Percentiles rank a stretch among this genome's conserved stretches.
Evolutionary conservation across 495 filamentous ascomycete genomes (phyloP).

Genomic region (Aspergillus funiculosus): DNA sequence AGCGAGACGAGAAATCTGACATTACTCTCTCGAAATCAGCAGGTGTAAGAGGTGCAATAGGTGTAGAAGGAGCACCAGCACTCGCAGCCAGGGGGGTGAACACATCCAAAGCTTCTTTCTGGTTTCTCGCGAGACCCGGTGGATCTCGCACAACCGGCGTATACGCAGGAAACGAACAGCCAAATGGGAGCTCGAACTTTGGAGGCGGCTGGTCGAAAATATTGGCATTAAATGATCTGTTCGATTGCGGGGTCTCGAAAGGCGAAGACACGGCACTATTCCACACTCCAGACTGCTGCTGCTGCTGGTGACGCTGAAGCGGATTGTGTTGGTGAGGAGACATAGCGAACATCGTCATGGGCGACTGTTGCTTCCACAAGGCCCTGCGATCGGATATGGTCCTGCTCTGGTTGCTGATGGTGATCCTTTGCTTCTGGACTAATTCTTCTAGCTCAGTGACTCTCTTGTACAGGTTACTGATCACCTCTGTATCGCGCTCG

Average conservation of each 20-base stretch:
- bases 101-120: background rate
- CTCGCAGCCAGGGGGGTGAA: background rate
- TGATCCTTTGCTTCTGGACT: conserved; percentile 20
- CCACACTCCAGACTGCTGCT: background rate
- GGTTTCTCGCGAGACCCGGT: background rate
- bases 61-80: background rate
- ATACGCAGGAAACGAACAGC: background rate
- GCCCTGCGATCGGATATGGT: conserved; percentile 21
- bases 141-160: background rate
- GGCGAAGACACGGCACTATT: background rate
- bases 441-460: conserved; percentile 21
- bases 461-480: conserved; percentile 10
- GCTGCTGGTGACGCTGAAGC: conserved; percentile 4
- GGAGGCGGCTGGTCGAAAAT: conserved; percentile 13
- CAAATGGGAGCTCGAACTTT: conserved; percentile 7
- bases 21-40: background rate
- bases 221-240: background rate
- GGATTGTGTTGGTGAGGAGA: conserved; percentile 8
- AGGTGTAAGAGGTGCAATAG: background rate
- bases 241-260: conserved; percentile 8
- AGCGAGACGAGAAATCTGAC: conserved; percentile 6
- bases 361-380: conserved; percentile 12
- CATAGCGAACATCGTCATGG: conserved; percentile 10
- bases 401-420: conserved; percentile 26
- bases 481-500: conserved; percentile 6